A percentile compares a stretch with the other conserved stretches of the same genome.
Evolutionary conservation across 805 yeast genomes (phyloP).

Genomic region (Cyberlindnera misumaiensis): DNA sequence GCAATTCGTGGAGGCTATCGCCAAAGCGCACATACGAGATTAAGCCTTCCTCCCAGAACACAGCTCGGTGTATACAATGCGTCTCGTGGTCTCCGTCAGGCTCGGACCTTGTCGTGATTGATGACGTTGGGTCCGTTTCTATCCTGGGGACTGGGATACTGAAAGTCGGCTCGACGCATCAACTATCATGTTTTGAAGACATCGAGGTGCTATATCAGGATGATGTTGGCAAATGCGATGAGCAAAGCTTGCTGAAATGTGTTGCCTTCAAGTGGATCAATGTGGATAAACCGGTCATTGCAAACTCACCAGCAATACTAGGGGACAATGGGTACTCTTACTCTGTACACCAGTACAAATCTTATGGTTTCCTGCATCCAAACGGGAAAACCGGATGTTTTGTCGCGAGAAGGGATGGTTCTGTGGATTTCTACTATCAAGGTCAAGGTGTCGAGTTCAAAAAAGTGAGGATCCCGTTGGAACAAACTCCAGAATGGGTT

Average conservation of each 20-base stretch:
- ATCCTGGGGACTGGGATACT: constrained; percentile 46
- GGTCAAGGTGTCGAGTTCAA: constrained; percentile 55
- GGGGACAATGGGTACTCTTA: constrained; percentile 38
- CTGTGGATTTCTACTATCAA: constrained; percentile 53
- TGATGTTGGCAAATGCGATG: constrained; percentile 20
- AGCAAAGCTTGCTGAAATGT: constrained; percentile 21
- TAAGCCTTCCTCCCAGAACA: constrained; percentile 19
- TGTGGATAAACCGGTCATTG: constrained; percentile 58
- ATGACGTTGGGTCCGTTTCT: constrained; percentile 59
- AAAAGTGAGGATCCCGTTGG: constrained; percentile 29
- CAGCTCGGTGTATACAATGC: constrained; percentile 2
- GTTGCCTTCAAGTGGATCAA: constrained; percentile 66
- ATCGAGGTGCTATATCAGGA: constrained; percentile 31
- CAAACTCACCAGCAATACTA: constrained; percentile 51
- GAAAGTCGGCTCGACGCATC: constrained; percentile 27
- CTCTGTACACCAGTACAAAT: constrained; percentile 50
- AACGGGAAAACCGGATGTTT: constrained; percentile 66
- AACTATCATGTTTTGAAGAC: constrained; percentile 20
- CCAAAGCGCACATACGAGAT: constrained; percentile 19
- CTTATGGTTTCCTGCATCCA: constrained; percentile 65
- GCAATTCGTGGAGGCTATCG: constrained; percentile 64
- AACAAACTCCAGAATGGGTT: constrained; percentile 23
- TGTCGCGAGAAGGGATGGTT: constrained; percentile 58
- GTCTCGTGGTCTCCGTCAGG: constrained; percentile 74
- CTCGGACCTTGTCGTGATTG: constrained; percentile 76